A percentile compares a stretch with the other conserved stretches of the same genome.
Evolutionary conservation across 805 yeast species (phyloP).

Genomic region (Saturnispora galanensis): DNA sequence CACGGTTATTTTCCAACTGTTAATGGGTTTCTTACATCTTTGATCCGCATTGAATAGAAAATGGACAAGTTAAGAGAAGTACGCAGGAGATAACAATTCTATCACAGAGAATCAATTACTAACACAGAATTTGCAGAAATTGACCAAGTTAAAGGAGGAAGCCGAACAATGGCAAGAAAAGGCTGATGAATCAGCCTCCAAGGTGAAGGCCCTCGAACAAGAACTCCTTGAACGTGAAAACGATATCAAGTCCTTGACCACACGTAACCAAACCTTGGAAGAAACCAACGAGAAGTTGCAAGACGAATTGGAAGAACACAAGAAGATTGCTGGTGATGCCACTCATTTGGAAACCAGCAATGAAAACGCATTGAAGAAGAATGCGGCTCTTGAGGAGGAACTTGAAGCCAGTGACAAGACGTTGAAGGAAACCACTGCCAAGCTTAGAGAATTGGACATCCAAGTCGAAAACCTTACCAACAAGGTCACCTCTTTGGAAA

Average conservation of each 20-base stretch:
- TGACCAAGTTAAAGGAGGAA: constrained; percentile 82
- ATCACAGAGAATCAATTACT: not conserved
- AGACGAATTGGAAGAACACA: constrained; percentile 59
- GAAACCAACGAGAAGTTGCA: constrained; percentile 74
- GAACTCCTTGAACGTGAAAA: constrained; percentile 88
- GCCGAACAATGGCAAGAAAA: constrained; percentile 97
- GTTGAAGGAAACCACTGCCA: constrained; percentile 86
- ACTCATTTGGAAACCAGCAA: constrained; percentile 80
- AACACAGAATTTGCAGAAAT: constrained; percentile 41
- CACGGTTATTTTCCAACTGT: too few relatives aligned
- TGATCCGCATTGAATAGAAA: too few relatives aligned
- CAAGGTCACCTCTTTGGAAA: constrained; percentile 83
- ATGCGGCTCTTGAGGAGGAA: constrained; percentile 80
- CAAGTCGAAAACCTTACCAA: constrained; percentile 94
- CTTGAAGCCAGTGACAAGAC: constrained; percentile 84
- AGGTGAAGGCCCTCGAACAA: constrained; percentile 86
- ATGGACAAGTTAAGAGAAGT: constrained; percentile 46
- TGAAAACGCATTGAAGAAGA: constrained; percentile 85
- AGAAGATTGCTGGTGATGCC: constrained; percentile 84
- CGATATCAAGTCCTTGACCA: constrained; percentile 84
- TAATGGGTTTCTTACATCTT: too few relatives aligned
- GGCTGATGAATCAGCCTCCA: constrained; percentile 75
- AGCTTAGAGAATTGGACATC: constrained; percentile 90
- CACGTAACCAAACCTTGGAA: constrained; percentile 86
- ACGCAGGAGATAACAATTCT: constrained; percentile 17